phyloP scores from a whole-genome alignment of 257 asterid species.

The Coffea canephora region DNA sequence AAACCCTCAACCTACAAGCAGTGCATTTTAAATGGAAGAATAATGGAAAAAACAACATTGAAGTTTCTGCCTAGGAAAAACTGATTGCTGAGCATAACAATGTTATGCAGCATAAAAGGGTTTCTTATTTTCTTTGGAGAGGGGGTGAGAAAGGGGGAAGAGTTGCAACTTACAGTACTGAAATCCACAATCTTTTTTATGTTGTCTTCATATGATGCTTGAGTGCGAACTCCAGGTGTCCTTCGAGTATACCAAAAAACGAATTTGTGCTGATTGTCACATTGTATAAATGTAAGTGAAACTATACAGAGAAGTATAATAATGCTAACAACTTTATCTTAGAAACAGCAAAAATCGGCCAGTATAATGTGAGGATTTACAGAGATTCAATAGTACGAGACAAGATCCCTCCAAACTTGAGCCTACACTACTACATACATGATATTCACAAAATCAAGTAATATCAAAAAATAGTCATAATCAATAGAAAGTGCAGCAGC shows the following conservation, averaged over 20 bases:
- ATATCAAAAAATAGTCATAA: background rate
- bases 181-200: constrained; percentile 89
- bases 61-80: constrained; percentile 10
- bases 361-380: background rate
- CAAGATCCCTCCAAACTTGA: background rate
- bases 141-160: background rate
- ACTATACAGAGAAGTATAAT: background rate
- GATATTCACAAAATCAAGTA: background rate
- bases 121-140: too few relatives aligned
- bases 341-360: background rate
- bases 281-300: constrained; percentile 4
- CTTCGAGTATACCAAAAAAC: constrained; percentile 98
- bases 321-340: background rate
- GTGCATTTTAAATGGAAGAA: constrained; percentile 14
- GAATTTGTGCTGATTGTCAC: constrained; percentile 64
- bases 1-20: constrained; percentile 76
- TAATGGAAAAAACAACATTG: constrained; percentile 4
- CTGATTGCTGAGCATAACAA: background rate
- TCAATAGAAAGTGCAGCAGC: background rate
- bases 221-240: constrained; percentile 89
- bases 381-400: background rate
- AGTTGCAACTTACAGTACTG: constrained; percentile 60
- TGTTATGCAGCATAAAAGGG: background rate
- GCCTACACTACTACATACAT: background rate
- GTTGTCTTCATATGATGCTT: constrained; percentile 88